Evolutionary conservation across 2,329 filamentous ascomycete species (phyloP).

Genomic region (Malbranchea zuffiana): DNA sequence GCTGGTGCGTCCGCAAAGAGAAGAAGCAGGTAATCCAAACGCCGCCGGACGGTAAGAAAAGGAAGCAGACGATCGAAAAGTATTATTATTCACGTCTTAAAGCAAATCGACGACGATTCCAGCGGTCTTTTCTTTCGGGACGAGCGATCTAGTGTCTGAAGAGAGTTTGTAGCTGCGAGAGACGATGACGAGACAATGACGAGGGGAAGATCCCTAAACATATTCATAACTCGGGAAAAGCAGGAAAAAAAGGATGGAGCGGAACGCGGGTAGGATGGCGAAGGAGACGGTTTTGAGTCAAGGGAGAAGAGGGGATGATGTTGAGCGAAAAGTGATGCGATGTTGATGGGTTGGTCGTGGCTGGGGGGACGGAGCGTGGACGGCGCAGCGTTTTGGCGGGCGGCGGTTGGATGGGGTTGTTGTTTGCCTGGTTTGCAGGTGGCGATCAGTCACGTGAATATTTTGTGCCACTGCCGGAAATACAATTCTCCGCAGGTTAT

Average conservation of each 20-base stretch:
- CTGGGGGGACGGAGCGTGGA: no score
- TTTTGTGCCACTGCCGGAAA: no score
- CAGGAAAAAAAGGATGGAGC: background rate
- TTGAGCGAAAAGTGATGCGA: no score
- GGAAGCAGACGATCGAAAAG: background rate
- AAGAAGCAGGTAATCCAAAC: slow-evolving; percentile 11
- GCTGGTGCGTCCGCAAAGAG: no score
- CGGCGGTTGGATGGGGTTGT: no score
- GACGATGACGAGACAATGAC: slow-evolving; percentile 3
- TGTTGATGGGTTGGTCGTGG: no score
- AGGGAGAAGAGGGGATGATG: no score
- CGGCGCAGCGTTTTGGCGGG: no score
- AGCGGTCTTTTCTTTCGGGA: slow-evolving; percentile 3
- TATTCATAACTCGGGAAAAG: slow-evolving; percentile 8
- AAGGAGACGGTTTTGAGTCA: background rate
- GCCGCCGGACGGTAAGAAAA: slow-evolving; percentile 7
- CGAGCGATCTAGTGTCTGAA: slow-evolving; percentile 5
- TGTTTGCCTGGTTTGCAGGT: no score
- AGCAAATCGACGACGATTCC: slow-evolving; percentile 3
- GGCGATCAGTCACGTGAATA: no score
- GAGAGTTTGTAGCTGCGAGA: slow-evolving; percentile 1
- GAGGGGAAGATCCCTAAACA: slow-evolving; percentile 8
- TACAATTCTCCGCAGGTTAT: no score
- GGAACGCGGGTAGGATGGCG: background rate
- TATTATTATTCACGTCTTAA: slow-evolving; percentile 7